These are phyloP conservation scores for Cicer bijugum DNA, from an alignment of 306 rosid genomes.

Conservation along the genomic window DNA sequence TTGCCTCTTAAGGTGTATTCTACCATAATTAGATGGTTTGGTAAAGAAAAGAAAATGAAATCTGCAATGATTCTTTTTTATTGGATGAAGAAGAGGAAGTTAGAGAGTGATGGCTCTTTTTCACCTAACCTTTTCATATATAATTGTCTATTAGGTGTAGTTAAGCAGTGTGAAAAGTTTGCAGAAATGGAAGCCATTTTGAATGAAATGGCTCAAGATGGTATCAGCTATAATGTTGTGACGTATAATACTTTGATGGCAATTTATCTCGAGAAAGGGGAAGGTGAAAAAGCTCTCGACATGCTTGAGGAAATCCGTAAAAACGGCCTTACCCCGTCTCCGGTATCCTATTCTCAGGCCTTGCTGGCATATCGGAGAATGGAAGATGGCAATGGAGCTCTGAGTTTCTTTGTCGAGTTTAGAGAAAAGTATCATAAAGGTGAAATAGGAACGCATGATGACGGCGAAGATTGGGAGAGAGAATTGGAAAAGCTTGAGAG, in stretches of 20 bases:
- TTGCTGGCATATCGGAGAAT: constrained; percentile 73
- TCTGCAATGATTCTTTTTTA: constrained; percentile 71
- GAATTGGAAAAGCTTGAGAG: constrained; percentile 72
- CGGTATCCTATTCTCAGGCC: constrained; percentile 78
- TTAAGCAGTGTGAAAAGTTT: constrained; percentile 70
- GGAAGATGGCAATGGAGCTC: constrained; percentile 85
- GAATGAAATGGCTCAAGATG: constrained; percentile 70
- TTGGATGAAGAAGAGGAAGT: constrained; percentile 82
- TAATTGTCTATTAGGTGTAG: constrained; percentile 79
- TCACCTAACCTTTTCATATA: constrained; percentile 77
- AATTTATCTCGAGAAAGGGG: constrained; percentile 74
- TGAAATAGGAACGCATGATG: constrained; percentile 59
- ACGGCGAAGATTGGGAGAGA: constrained; percentile 71
- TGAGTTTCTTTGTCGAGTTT: constrained; percentile 65
- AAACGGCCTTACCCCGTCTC: constrained; percentile 71
- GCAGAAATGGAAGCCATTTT: constrained; percentile 63
- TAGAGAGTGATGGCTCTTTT: constrained; percentile 60
- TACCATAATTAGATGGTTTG: constrained; percentile 76
- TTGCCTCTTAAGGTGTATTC: constrained; percentile 89
- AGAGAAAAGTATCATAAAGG: constrained; percentile 71
- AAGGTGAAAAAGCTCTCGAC: constrained; percentile 57
- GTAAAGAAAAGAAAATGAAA: constrained; percentile 71
- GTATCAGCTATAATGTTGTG: constrained; percentile 67
- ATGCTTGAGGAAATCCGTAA: constrained; percentile 67
- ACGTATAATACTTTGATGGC: constrained; percentile 85